phyloP scores from a whole-genome alignment of 345 rosid species.

The Eucalyptus pauciflora region DNA sequence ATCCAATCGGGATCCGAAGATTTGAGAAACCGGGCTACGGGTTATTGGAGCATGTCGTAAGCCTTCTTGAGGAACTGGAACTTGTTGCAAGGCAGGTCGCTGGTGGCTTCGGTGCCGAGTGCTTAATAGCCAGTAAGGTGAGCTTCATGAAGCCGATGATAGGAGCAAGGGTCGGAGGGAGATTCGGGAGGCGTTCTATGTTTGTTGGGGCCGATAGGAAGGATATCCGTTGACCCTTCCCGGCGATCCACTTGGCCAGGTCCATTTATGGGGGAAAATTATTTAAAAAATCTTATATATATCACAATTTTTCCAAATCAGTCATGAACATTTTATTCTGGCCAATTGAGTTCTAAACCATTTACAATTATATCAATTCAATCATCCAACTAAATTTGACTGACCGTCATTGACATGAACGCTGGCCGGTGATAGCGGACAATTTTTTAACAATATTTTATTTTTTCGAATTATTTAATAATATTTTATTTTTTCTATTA shows the following conservation, averaged over 20 bases:
- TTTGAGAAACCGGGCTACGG: background rate
- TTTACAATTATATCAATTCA: too few species aligned
- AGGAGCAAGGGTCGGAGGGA: background rate
- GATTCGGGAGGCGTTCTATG: slow-evolving; percentile 6
- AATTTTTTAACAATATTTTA: too few species aligned
- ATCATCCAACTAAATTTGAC: accelerated
- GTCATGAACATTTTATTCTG: too few species aligned
- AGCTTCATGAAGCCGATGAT: background rate
- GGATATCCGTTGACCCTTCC: background rate
- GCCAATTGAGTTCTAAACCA: too few species aligned
- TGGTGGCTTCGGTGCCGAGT: slow-evolving; percentile 14
- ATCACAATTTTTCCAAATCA: too few species aligned
- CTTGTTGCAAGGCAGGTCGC: slow-evolving; percentile 5
- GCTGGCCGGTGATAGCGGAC: accelerated
- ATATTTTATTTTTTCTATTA: too few species aligned
- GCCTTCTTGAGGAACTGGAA: slow-evolving; percentile 10
- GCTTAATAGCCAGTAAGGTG: background rate
- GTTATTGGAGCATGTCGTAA: slow-evolving; percentile 2
- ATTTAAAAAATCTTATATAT: too few species aligned
- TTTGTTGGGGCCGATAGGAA: slow-evolving; percentile 7
- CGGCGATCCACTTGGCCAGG: slow-evolving; percentile 1
- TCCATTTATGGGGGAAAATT: background rate
- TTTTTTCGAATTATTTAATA: too few species aligned
- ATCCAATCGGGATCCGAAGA: slow-evolving; percentile 4
- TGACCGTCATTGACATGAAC: accelerated